Conservation (phyloP, 2,329 filamentous ascomycete genomes). For the Penicillium sp. region DNA sequence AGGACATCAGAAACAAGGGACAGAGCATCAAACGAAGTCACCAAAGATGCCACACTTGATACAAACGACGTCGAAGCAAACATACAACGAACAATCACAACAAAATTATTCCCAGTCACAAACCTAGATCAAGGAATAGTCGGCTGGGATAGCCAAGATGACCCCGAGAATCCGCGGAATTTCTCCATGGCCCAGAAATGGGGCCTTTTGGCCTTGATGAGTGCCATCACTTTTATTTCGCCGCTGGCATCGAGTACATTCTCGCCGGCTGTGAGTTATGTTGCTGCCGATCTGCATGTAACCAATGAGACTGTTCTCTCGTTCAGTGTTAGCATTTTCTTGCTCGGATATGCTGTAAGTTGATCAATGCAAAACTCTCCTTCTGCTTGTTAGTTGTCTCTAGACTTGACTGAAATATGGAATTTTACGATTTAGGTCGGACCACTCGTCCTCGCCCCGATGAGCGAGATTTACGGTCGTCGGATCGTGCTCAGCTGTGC, state of each 20-base stretch:
- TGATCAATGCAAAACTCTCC: background rate
- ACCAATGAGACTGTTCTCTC: constrained; percentile 33
- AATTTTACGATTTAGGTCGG: constrained; percentile 49
- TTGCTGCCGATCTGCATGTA: constrained; percentile 32
- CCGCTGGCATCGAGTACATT: constrained; percentile 45
- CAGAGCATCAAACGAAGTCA: background rate
- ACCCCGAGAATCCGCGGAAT: constrained; percentile 60
- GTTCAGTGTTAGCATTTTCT: constrained; percentile 40
- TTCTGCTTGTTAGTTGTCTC: background rate
- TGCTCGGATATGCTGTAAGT: constrained; percentile 40
- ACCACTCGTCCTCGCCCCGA: constrained; percentile 68
- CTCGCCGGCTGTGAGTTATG: constrained; percentile 35
- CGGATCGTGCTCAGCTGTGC: constrained; percentile 65
- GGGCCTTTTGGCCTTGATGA: constrained; percentile 36
- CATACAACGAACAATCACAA: background rate
- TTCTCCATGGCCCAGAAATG: constrained; percentile 42
- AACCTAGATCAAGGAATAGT: background rate
- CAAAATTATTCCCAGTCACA: background rate
- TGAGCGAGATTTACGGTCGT: constrained; percentile 69
- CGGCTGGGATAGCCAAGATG: constrained; percentile 5
- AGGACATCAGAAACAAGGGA: background rate
- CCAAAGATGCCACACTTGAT: background rate
- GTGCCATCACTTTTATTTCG: constrained; percentile 39
- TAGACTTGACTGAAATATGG: background rate
- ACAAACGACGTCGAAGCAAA: background rate